Evolutionary conservation across 1,284 basidiomycete genomes (phyloP).

Genomic region (Trametes pubescens): DNA sequence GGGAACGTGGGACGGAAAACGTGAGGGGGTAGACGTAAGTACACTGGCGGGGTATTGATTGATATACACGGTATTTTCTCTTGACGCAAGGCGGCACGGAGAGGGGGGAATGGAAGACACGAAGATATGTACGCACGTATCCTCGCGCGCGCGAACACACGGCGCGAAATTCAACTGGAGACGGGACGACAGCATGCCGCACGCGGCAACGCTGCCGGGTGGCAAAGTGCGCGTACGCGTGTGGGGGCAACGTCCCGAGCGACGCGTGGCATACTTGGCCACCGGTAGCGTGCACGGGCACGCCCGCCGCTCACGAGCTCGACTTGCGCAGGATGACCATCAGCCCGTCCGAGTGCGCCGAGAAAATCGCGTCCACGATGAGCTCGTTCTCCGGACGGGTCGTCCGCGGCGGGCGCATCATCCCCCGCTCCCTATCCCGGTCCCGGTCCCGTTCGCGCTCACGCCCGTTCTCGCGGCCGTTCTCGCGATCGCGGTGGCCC

Average conservation of each 20-base stretch:
- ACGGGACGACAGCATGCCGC: too few species aligned
- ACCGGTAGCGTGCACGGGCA: not conserved
- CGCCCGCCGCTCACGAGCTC: slow-evolving; percentile 2
- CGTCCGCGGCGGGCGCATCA: slow-evolving; percentile 11
- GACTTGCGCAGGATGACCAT: slow-evolving; percentile 71
- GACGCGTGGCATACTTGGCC: slow-evolving; percentile 4
- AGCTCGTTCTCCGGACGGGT: slow-evolving; percentile 45
- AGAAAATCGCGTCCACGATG: slow-evolving; percentile 79
- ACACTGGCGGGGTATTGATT: slow-evolving; percentile 6
- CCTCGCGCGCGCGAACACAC: not conserved
- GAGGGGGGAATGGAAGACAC: not conserved
- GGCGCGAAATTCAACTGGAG: not conserved
- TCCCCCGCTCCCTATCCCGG: slow-evolving; percentile 1
- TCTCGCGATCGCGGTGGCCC: slow-evolving; percentile 21
- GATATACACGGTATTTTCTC: slow-evolving; percentile 2
- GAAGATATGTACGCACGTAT: not conserved
- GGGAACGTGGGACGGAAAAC: not conserved
- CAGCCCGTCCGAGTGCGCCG: slow-evolving; percentile 81
- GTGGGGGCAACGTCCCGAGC: not conserved
- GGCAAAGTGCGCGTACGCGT: slow-evolving; percentile 12
- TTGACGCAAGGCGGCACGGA: not conserved
- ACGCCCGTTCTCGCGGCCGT: slow-evolving; percentile 6
- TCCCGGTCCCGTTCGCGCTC: not conserved
- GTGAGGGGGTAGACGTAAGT: not conserved
- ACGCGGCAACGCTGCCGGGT: slow-evolving; percentile 2